Evolutionary conservation across 805 yeast genomes (phyloP), one percentile per base, ranked within the genome.

Genomic region (Cyberlindnera galapagoensis): DNA sequence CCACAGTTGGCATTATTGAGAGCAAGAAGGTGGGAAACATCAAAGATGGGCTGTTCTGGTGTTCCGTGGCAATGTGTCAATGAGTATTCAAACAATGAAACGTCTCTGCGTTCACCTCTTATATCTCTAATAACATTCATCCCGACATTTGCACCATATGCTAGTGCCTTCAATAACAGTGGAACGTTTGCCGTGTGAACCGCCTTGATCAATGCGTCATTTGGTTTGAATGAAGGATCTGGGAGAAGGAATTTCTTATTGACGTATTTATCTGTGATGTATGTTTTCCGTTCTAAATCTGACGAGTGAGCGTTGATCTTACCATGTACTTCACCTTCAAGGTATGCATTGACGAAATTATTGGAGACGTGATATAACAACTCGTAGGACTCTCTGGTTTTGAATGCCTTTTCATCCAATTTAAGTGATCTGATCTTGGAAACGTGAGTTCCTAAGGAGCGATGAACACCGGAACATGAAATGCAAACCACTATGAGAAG

Each of bases 391-490:
- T 87, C 96, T 10, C 63, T 63, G 3, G 75, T 71, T 46, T 78
- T 69, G 14, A 62, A 71, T 1, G 68, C 56, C 6, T 54, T 57
- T 18, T 71, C 70, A 52, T 88, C 97, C 27, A 84, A 60, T n/a
- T 74, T 78, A 33, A 88, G 61, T 1, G 95, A 84, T 41, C 84
- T 67, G 4, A 88, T 74, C 51, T 81, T 85, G 6, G 92, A 73
- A 5, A 86, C 67, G 42, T 81, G 87, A 1, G 94, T 68, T 1
- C 97, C 96, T 51, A 90, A 56, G 14, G 85, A 77, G 34, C 96
- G 65, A 55, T 88, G 97, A n/a, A 79, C 76, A 0, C 94, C 87
- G 0, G 95, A 77, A 48, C 97, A 88, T 31, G 78, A 76, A 27
- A 85, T 78, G 56, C 97, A 88, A 17, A 90, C 63, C 4, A 80